Evolutionary conservation across 257 asterid genomes (phyloP).

Genomic region (Nicotiana paniculata): DNA sequence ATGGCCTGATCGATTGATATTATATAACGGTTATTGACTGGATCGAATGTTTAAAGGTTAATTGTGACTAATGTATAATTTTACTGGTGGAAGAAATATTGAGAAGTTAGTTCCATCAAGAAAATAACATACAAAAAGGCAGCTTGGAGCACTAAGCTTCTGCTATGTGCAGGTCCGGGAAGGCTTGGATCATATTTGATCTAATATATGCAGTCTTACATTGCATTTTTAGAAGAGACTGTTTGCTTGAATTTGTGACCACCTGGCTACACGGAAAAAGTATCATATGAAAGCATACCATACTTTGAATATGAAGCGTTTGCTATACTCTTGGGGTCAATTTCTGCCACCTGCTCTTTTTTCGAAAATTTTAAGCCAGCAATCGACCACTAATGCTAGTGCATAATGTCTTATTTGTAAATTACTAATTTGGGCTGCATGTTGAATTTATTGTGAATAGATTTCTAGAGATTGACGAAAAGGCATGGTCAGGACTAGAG

Average conservation of each 20-base stretch:
- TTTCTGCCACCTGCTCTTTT: not conserved
- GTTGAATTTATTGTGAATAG: constrained; percentile 24
- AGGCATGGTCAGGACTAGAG: constrained; percentile 84
- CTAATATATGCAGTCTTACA: too few relatives aligned
- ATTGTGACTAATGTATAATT: not conserved
- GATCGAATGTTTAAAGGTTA: not conserved
- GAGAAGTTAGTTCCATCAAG: not conserved
- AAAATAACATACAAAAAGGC: not conserved
- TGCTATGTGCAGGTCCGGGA: too few relatives aligned
- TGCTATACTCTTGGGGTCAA: not conserved
- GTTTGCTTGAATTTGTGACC: too few relatives aligned
- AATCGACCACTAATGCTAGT: not conserved
- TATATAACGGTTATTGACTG: not conserved
- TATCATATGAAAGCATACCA: not conserved
- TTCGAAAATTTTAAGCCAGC: not conserved
- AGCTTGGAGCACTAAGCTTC: too few relatives aligned
- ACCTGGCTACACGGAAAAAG: not conserved
- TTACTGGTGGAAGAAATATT: not conserved
- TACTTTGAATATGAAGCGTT: not conserved
- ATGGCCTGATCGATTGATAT: not conserved
- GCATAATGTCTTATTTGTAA: not conserved
- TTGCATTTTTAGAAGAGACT: too few relatives aligned
- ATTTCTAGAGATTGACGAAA: constrained; percentile 58
- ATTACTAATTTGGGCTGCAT: not conserved
- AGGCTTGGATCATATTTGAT: too few relatives aligned